A percentile compares a stretch with the other conserved stretches of the same genome.
Evolutionary conservation across 2,329 filamentous ascomycete genomes (phyloP).

Genomic region (Sporothrix brasiliensis): DNA sequence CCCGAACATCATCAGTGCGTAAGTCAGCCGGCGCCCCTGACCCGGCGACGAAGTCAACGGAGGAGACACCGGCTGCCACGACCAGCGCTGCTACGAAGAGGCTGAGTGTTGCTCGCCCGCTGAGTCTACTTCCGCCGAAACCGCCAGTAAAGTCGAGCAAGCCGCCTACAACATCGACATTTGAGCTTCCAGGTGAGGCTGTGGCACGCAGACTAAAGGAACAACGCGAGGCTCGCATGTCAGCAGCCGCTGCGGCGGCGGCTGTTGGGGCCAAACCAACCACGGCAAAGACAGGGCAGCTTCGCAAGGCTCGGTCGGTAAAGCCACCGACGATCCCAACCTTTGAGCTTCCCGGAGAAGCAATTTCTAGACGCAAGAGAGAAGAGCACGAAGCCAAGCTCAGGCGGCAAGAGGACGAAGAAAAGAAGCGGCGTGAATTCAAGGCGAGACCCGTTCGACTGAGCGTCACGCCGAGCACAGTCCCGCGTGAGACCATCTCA

Average conservation of each 20-base stretch:
- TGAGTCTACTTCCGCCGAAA: conserved; percentile 52
- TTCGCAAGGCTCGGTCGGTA: conserved; percentile 49
- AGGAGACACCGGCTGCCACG: conserved; percentile 32
- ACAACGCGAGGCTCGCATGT: conserved; percentile 59
- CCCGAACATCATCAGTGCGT: conserved; percentile 45
- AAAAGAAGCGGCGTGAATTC: conserved; percentile 63
- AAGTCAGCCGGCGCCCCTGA: conserved; percentile 49
- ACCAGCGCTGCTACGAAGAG: conserved; percentile 38
- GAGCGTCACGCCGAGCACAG: conserved; percentile 47
- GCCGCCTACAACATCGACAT: conserved; percentile 57
- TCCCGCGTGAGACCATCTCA: conserved; percentile 60
- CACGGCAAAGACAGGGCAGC: conserved; percentile 40
- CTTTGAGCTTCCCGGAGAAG: conserved; percentile 67
- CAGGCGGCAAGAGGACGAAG: conserved; percentile 61
- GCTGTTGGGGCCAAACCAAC: conserved; percentile 27
- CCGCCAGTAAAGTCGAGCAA: conserved; percentile 57
- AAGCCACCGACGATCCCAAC: conserved; percentile 58
- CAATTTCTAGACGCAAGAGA: conserved; percentile 58
- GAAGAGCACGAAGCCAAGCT: conserved; percentile 60
- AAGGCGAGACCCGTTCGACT: conserved; percentile 61
- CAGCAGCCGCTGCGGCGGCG: conserved; percentile 37
- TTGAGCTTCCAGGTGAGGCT: conserved; percentile 66
- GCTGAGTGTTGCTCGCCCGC: conserved; percentile 42
- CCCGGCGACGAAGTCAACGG: conserved; percentile 40
- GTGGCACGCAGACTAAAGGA: conserved; percentile 61